Evolutionary conservation across 176 grass and related monocot species (phyloP).

Genomic region (Carex kokanica): DNA sequence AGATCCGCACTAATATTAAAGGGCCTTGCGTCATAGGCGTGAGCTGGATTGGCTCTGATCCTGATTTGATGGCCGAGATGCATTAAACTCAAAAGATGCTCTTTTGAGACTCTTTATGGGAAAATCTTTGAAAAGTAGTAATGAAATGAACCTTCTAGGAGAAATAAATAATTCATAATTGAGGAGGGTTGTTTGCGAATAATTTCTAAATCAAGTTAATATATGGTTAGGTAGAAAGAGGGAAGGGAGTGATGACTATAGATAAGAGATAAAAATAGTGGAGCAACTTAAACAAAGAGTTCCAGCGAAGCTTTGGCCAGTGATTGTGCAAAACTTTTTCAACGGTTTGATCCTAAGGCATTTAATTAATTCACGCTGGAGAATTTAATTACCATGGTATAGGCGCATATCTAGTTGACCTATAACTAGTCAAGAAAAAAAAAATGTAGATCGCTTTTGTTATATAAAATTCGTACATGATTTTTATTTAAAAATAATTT

Average conservation of each 20-base stretch:
- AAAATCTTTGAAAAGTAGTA: neutral
- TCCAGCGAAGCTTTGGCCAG: constrained; percentile 1
- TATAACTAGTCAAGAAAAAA: neutral
- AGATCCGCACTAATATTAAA: no score
- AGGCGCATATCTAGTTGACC: neutral
- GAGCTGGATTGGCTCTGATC: no score
- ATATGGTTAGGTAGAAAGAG: neutral
- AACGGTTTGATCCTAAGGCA: neutral
- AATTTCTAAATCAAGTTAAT: neutral
- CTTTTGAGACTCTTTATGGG: no score
- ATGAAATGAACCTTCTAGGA: neutral
- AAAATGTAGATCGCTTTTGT: neutral
- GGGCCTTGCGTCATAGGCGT: no score
- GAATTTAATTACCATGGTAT: neutral
- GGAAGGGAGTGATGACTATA: neutral
- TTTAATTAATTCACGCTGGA: neutral
- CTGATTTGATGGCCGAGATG: no score
- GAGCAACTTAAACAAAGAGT: neutral
- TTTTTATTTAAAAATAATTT: no score
- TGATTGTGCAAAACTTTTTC: neutral
- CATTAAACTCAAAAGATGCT: no score
- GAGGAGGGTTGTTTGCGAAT: neutral
- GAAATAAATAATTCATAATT: neutral
- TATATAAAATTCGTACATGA: neutral
- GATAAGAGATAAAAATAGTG: neutral